These are phyloP conservation scores for Klebsormidium nitens DNA, from an alignment of 139 green algal species.

Conservation along the genomic window DNA sequence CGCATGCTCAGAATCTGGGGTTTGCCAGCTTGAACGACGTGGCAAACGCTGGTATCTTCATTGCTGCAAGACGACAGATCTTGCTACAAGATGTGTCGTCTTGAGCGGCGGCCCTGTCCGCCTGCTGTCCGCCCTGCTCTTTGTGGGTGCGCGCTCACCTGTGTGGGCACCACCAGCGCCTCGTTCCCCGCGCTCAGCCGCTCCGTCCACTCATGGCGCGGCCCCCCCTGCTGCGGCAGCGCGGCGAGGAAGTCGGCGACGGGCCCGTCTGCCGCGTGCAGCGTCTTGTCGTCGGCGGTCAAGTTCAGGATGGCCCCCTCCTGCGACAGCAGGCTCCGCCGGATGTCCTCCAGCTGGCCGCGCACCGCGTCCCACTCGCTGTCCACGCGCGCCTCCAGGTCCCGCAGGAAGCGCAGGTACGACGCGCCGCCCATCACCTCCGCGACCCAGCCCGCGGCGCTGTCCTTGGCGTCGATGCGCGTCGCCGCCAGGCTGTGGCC, in stretches of 20 bases:
- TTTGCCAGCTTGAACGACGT: too few relatives aligned
- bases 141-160: slow-evolving; percentile 52
- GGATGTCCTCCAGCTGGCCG: slow-evolving; percentile 54
- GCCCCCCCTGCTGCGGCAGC: slow-evolving; percentile 52
- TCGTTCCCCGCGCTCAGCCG: slow-evolving; percentile 67
- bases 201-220: slow-evolving; percentile 34
- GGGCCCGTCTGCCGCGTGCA: slow-evolving; percentile 51
- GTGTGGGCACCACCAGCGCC: slow-evolving; percentile 87
- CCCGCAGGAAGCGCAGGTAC: slow-evolving; percentile 85
- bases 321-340: slow-evolving; percentile 65
- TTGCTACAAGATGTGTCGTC: too few relatives aligned
- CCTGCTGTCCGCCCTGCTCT: too few relatives aligned
- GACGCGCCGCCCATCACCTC: slow-evolving; percentile 86
- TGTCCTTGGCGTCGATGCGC: slow-evolving; percentile 81
- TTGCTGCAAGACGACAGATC: too few relatives aligned
- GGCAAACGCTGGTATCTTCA: too few relatives aligned
- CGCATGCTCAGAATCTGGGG: too few relatives aligned
- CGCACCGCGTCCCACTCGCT: slow-evolving; percentile 79
- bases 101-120: too few relatives aligned
- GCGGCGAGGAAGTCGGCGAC: slow-evolving; percentile 70
- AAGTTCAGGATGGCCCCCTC: slow-evolving; percentile 86
- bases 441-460: slow-evolving; percentile 65
- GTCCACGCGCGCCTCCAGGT: slow-evolving; percentile 77
- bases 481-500: slow-evolving; percentile 78
- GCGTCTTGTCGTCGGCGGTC: slow-evolving; percentile 76